phyloP scores from a whole-genome alignment of 2,329 filamentous ascomycete genomes.

The Myriangium duriaei region DNA sequence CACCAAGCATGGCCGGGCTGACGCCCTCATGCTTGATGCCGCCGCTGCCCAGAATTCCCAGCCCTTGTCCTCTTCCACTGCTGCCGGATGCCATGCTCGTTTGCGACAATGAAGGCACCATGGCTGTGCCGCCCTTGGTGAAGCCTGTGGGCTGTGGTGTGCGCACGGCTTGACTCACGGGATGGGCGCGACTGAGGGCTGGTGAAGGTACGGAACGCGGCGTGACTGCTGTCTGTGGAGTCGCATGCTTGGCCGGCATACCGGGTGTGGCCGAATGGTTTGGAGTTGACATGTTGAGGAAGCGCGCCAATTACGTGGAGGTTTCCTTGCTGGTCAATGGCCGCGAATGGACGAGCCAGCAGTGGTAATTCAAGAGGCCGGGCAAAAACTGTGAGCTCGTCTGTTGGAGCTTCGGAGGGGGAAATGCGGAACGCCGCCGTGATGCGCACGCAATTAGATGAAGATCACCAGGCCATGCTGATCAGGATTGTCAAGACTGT shows the following conservation, averaged over 20 bases:
- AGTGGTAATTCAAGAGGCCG: too few relatives aligned
- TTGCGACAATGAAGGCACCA: constrained; percentile 22
- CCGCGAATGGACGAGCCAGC: neutral
- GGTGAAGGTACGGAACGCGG: constrained; percentile 28
- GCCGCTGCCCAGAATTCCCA: constrained; percentile 15
- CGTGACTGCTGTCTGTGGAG: constrained; percentile 26
- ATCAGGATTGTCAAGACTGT: too few relatives aligned
- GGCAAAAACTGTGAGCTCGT: too few relatives aligned
- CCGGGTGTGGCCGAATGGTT: constrained; percentile 12
- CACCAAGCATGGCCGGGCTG: constrained; percentile 17
- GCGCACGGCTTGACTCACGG: neutral
- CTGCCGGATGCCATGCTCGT: constrained; percentile 15
- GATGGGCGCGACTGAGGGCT: constrained; percentile 16
- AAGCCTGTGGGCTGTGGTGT: constrained; percentile 17
- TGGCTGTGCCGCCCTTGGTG: constrained; percentile 25
- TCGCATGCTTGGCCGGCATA: constrained; percentile 9
- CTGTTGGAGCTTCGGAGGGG: too few relatives aligned
- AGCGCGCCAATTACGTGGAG: too few relatives aligned
- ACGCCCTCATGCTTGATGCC: constrained; percentile 19
- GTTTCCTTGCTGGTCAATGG: too few relatives aligned
- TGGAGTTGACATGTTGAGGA: constrained; percentile 21
- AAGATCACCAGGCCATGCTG: too few relatives aligned
- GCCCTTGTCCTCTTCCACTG: constrained; percentile 1
- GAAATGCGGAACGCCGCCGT: too few relatives aligned
- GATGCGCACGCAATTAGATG: too few relatives aligned